Base-by-base conservation (phyloP, 108 stramenopile genomes). In the Parietichytrium sp. region DNA sequence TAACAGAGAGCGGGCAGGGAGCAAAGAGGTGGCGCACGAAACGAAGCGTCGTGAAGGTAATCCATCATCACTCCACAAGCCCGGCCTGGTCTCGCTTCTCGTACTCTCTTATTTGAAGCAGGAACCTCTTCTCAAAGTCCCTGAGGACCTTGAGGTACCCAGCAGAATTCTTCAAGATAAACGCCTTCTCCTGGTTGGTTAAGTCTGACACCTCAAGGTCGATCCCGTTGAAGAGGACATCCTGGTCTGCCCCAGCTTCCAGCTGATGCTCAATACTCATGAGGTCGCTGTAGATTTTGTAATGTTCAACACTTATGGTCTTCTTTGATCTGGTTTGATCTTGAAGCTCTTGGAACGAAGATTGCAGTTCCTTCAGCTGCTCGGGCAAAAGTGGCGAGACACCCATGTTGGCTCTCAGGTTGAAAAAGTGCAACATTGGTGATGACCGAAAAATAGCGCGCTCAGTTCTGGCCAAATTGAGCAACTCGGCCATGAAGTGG, bases 211-310 rank as follows among this genome's bases (percentile, higher is more conserved):
- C 45, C 1, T 33, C 10, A 20, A 45, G 25, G 38, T 72, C 61
- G 2, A 72, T 72, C 23, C 61, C 45, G 61, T 72, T 72, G 33
- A 72, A 72, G 20, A 72, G 38, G n/a, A 42, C 6, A 42, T 72
- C 61, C 16, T 33, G 38, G 3, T 25, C 25, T 6, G 61, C 61
- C 6, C 38, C 45, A 10, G 61, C 61, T 15, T 72, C 61, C 15
- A 72, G 33, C 10, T 42, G 61, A 27, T 33, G 15, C 42, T 72
- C 61, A 2, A 72, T 72, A 16, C 45, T 42, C 15, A 72, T 20
- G 20, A 72, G 10, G 29, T 72, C 12, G 33, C 36, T 25, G 20
- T 45, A 72, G 42, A 72, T 33, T 12, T 72, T 42, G 2, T 72
- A 72, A 72, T 45, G 36, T 25, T 72, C 61, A 33, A 10, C 16